phyloP scores from a whole-genome alignment of 2,329 filamentous ascomycete genomes.

The Ophiostoma ulmi region DNA sequence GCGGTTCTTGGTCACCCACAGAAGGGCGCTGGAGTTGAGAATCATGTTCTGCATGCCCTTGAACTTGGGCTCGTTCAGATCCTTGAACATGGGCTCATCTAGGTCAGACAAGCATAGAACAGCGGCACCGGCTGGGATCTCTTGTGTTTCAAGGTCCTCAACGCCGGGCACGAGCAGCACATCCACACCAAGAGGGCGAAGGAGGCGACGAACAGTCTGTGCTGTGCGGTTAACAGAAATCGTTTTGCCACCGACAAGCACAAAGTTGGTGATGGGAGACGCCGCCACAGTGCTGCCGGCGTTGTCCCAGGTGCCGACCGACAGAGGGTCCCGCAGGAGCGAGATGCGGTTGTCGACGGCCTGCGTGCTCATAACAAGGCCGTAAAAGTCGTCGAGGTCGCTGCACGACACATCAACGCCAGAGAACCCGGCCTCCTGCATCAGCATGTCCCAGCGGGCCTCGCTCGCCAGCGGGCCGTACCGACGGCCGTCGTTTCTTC shows the following conservation, averaged over 20 bases:
- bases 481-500: conserved; percentile 23
- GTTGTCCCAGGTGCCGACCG: conserved; percentile 13
- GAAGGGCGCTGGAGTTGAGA: conserved; percentile 22
- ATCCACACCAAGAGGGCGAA: conserved; percentile 18
- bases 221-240: conserved; percentile 15
- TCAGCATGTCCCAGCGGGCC: conserved; percentile 28
- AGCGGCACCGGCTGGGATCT: conserved; percentile 17
- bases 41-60: conserved; percentile 26
- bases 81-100: conserved; percentile 30
- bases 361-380: conserved; percentile 29
- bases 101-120: conserved; percentile 31
- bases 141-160: conserved; percentile 14
- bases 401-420: conserved; percentile 27
- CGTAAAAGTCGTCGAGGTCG: conserved; percentile 23
- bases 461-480: conserved; percentile 23
- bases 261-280: conserved; percentile 20
- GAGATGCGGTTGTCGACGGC: conserved; percentile 29
- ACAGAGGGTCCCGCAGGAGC: conserved; percentile 28
- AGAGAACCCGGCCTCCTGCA: conserved; percentile 30
- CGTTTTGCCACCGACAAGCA: conserved; percentile 28
- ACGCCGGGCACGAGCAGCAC: conserved; percentile 7
- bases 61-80: conserved; percentile 27
- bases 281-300: background rate
- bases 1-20: conserved; percentile 30
- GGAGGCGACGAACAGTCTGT: conserved; percentile 21